A percentile compares a stretch with the other conserved stretches of the same genome.
These are phyloP conservation scores for Colletotrichum zoysiae DNA, from an alignment of 2,329 filamentous ascomycete species.

Conservation along the genomic window DNA sequence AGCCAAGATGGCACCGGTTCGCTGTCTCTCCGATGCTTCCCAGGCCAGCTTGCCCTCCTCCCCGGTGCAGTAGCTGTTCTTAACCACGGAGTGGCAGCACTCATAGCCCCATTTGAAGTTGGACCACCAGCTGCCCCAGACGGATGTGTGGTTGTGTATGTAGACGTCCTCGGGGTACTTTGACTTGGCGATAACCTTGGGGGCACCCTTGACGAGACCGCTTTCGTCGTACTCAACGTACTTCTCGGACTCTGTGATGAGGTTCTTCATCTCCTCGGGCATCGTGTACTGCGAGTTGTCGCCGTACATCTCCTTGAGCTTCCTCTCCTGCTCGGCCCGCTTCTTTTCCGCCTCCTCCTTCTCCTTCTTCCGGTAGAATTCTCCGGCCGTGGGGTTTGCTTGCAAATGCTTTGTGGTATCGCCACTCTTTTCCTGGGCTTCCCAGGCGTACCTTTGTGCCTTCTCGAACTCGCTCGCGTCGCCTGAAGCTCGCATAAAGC, in stretches of 20 bases:
- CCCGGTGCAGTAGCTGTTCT: conserved; percentile 98
- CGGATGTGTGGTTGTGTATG: conserved; percentile 89
- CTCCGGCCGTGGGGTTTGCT: conserved; percentile 95
- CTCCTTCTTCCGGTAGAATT: conserved; percentile 85
- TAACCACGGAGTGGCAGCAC: conserved; percentile 93
- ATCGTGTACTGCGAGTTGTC: conserved; percentile 65
- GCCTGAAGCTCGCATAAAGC: conserved; percentile 88
- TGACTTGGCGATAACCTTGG: conserved; percentile 81
- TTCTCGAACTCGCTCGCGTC: conserved; percentile 94
- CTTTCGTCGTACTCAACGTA: conserved; percentile 96
- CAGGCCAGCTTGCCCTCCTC: conserved; percentile 87
- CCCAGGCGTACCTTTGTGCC: conserved; percentile 93
- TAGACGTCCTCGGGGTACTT: conserved; percentile 93
- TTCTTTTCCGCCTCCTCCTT: conserved; percentile 78
- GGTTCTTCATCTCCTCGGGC: conserved; percentile 70
- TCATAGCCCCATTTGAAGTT: conserved; percentile 96
- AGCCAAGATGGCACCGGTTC: conserved; percentile 61
- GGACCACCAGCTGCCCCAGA: conserved; percentile 98
- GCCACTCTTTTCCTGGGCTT: conserved; percentile 86
- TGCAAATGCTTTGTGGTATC: conserved; percentile 89
- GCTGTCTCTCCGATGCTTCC: conserved; percentile 77
- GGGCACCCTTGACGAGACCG: conserved; percentile 89
- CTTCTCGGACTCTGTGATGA: conserved; percentile 81
- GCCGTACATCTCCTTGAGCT: conserved; percentile 86
- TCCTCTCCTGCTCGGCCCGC: conserved; percentile 75